Base-by-base conservation (phyloP, 2,329 filamentous ascomycete genomes). In the Hymenoscyphus occultus region DNA sequence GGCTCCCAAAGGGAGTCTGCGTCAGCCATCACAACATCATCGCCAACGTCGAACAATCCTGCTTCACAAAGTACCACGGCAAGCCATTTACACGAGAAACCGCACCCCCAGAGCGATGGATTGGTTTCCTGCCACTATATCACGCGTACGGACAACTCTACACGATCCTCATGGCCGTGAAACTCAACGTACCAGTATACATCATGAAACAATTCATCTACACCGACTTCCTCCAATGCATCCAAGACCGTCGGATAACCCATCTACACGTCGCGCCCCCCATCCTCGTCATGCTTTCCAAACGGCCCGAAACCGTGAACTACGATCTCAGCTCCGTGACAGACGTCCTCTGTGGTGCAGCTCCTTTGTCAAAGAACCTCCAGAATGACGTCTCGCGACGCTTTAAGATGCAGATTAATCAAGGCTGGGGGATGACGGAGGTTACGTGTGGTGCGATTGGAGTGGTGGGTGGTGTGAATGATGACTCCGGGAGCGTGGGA, bases 1-100 rank as follows among this genome's bases (percentile, higher is more conserved):
- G 92, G 6, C 81, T 92, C 3, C 91, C 92, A 5, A 96, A 96
- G 75, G 92, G 92, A 12, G 92, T 95, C 19, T 90, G 91, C 83
- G 82, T 72, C 35, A 70, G 64, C 22, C 71, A 73, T 54, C 14
- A 63, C 19, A 73, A 73, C 60, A 56, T 72, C 12, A 68, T 73
- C 31, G 65, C 67, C 42, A 65, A 60, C 54, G 77, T 80, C 3
- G 78, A 80, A 62, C 83, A 86, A 71, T 80, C 78, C 3, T 80
- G 81, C 56, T 80, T 78, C 72, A 79, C 81, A 71, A 76, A 77
- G 28, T 80, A 79, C 65, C 72, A 77, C 9, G 70, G 77, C 66
- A 77, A 76, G 35, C 77, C 76, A 9, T 75, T 77, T 59, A 63
- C 70, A 1, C 77, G 76, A 66, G 70, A 76, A 2, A 74, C 77